These are phyloP conservation scores for Magnusiomyces ingens DNA, from an alignment of 1,139 yeast species.

Conservation along the genomic window DNA sequence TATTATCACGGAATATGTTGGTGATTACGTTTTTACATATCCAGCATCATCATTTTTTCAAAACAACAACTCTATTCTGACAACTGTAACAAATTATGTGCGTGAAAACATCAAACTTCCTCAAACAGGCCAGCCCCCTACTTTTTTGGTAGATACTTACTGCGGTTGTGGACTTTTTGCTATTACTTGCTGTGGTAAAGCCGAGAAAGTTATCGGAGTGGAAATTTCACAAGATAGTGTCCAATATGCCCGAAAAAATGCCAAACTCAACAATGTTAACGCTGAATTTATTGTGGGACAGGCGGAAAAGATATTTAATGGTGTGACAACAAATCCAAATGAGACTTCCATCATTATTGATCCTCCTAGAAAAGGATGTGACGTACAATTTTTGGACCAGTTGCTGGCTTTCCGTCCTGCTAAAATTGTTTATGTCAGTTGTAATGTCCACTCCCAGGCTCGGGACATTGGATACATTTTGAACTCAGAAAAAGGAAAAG, in stretches of 20 bases:
- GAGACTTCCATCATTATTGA: conserved; percentile 87
- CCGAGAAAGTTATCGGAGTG: conserved; percentile 81
- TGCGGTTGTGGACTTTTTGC: conserved; percentile 96
- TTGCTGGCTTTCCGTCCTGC: conserved; percentile 77
- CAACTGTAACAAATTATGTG: conserved; percentile 74
- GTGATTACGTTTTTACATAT: conserved; percentile 64
- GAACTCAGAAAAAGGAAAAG: conserved; percentile 41
- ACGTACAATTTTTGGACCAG: conserved; percentile 77
- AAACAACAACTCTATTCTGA: conserved; percentile 86
- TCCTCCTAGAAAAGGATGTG: conserved; percentile 98
- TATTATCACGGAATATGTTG: conserved; percentile 74
- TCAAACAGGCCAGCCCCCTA: conserved; percentile 36
- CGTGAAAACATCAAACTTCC: conserved; percentile 55
- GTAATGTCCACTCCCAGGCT: conserved; percentile 97
- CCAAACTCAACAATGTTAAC: conserved; percentile 64
- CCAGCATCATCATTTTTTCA: conserved; percentile 95
- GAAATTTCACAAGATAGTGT: conserved; percentile 92
- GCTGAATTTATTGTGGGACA: conserved; percentile 84
- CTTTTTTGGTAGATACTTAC: conserved; percentile 86
- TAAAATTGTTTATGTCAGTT: conserved; percentile 83
- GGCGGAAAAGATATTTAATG: conserved; percentile 82
- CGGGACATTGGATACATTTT: conserved; percentile 83
- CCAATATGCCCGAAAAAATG: conserved; percentile 77
- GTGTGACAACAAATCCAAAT: conserved; percentile 63
- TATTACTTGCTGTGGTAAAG: conserved; percentile 74